Percentiles rank a stretch among this genome's conserved stretches.
These are phyloP conservation scores for Geopyxis carbonaria DNA, from an alignment of 495 filamentous ascomycete species.

Conservation along the genomic window DNA sequence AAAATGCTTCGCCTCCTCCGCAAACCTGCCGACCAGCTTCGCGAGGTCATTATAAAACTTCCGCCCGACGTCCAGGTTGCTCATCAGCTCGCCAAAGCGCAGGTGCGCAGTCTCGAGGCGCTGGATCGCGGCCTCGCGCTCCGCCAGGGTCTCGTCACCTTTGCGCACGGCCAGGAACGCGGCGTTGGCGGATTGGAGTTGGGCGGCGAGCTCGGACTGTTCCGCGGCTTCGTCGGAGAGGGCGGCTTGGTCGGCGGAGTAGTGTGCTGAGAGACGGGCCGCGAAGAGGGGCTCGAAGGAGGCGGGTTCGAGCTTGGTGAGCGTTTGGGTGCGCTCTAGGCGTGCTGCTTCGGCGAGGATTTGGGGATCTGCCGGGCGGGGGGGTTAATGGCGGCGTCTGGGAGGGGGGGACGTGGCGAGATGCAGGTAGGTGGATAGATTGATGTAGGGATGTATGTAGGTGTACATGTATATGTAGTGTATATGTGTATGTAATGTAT, in stretches of 20 bases:
- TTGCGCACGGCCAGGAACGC: constrained; percentile 51
- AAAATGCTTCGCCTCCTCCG: constrained; percentile 63
- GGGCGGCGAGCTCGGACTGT: constrained; percentile 51
- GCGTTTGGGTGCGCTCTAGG: constrained; percentile 69
- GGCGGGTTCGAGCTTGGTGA: constrained; percentile 62
- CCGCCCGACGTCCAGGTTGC: constrained; percentile 69
- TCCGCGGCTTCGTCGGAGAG: constrained; percentile 55
- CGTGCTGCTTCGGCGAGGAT: constrained; percentile 68
- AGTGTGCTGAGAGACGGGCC: constrained; percentile 51
- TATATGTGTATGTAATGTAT: too few species aligned
- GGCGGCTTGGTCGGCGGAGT: constrained; percentile 55
- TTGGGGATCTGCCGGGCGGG: constrained; percentile 28
- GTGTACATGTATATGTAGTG: too few species aligned
- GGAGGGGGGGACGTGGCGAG: too few species aligned
- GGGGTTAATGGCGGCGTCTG: constrained; percentile 6
- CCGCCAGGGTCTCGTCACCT: constrained; percentile 52
- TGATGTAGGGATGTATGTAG: too few species aligned
- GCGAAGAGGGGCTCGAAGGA: constrained; percentile 90
- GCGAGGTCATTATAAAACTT: constrained; percentile 96
- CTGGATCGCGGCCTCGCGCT: constrained; percentile 75
- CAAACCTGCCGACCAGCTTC: constrained; percentile 60
- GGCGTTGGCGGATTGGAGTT: constrained; percentile 56
- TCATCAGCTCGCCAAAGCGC: constrained; percentile 87
- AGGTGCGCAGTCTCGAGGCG: constrained; percentile 79
- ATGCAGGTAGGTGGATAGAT: too few species aligned